Evolutionary conservation across 2,329 filamentous ascomycete genomes (phyloP), one percentile per base, ranked within the genome.

Genomic region (Aspergillus tubingensis): DNA sequence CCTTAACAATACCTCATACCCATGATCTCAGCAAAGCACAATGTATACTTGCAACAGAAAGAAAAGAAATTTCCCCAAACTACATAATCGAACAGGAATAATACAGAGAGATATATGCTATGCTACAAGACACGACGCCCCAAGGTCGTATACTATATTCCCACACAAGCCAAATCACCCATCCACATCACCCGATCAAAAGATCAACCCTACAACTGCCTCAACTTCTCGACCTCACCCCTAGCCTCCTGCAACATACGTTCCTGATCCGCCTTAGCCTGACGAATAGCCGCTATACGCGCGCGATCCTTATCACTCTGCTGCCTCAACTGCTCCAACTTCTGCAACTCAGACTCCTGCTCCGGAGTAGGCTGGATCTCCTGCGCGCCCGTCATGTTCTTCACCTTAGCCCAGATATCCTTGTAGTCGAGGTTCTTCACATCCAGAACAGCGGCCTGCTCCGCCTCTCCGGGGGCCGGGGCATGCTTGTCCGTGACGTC

Each of bases 221-320:
- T 74, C 67, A 79, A 65, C 67, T 73, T 78, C 64, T 79, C 77
- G 23, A 78, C 73, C 62, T 79, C 78, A 61, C 77, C 77, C 61
- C 75, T 74, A 23, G 79, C 79, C 61, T 76, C 77, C 63, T 76
- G 71, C 64, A 81, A 65, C 69, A 81, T 76, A 38, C 73, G 72
- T 68, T 79, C 76, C 67, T 81, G 76, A 60, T 80, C 79, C 69
- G 77, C 76, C 69, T 77, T 78, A 36, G 73, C 74, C 66, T 81
- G 77, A 10, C 77, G 72, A 57, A 77, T 77, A 44, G 57, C 69
- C 17, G 68, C 68, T 51, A 80, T 74, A 21, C 75, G 71, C 62
- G 70, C 61, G 32, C 76, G 70, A 67, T 81, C 79, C 56, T 71
- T 65, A n/a, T 75, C 72, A 43, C 76, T 71, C 65, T 74, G 70